Evolutionary conservation across 306 rosid genomes (phyloP).

Genomic region (Lathyrus tuberosus): DNA sequence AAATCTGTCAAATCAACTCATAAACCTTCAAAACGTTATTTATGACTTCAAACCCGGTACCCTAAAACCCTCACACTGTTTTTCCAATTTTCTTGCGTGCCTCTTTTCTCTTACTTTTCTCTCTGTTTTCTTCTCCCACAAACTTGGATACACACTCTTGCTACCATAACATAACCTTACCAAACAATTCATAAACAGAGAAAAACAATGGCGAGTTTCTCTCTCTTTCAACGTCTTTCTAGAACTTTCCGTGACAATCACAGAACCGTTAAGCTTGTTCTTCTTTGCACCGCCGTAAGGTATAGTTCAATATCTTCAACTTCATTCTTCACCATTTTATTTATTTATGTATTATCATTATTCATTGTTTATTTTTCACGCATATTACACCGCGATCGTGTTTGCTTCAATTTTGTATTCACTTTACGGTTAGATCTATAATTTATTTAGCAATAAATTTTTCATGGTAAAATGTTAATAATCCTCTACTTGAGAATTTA

Average conservation of each 20-base stretch:
- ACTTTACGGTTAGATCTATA: slow-evolving; percentile 21
- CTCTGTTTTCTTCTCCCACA: slow-evolving; percentile 26
- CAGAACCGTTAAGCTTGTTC: slow-evolving; percentile 56
- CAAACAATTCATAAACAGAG: not conserved
- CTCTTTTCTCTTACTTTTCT: not conserved
- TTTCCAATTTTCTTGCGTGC: slow-evolving; percentile 19
- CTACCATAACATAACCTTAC: not conserved
- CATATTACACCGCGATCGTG: too few species aligned
- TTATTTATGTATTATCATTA: too few species aligned
- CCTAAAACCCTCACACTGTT: not conserved
- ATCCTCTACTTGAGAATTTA: not conserved
- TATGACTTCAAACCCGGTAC: not conserved
- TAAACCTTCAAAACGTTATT: not conserved
- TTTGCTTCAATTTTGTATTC: not conserved
- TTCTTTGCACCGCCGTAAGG: slow-evolving; percentile 77
- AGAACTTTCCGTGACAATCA: slow-evolving; percentile 53
- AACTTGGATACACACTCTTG: slow-evolving; percentile 24
- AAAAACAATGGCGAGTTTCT: slow-evolving; percentile 49
- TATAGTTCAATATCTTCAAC: slow-evolving; percentile 20
- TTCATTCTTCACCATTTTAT: not conserved
- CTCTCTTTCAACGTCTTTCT: slow-evolving; percentile 53
- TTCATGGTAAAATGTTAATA: not conserved
- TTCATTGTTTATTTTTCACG: too few species aligned
- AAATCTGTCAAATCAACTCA: not conserved
- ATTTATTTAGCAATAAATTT: not conserved